Percentiles rank a stretch among this genome's conserved stretches.
These are phyloP conservation scores for Teratosphaeria destructans DNA, from an alignment of 2,329 filamentous ascomycete genomes.

Conservation along the genomic window DNA sequence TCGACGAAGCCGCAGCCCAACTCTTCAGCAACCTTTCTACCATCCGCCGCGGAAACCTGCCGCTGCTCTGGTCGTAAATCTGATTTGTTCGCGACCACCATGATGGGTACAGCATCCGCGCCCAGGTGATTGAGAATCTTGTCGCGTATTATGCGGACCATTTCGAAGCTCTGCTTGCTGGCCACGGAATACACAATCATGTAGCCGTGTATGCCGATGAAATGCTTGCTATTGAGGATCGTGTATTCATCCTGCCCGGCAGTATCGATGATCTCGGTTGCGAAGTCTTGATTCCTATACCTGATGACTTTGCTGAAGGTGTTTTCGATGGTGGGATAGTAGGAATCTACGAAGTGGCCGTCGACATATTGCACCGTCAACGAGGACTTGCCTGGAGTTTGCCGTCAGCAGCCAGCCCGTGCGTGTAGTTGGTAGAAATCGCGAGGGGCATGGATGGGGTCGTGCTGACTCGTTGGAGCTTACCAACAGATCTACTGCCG, in stretches of 20 bases:
- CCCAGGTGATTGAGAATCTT: conserved; percentile 96
- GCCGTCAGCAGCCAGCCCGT: conserved; percentile 2
- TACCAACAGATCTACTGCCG: conserved; percentile 84
- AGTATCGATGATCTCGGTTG: conserved; percentile 96
- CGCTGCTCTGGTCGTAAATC: conserved; percentile 88
- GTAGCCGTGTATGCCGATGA: conserved; percentile 97
- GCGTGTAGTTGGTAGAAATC: not conserved
- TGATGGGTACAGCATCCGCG: conserved; percentile 82
- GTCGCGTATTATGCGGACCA: conserved; percentile 90
- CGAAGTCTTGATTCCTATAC: conserved; percentile 83
- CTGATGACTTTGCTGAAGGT: conserved; percentile 95
- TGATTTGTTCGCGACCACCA: conserved; percentile 94
- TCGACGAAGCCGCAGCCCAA: conserved; percentile 92
- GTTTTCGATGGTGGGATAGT: conserved; percentile 98
- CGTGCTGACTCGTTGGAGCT: conserved; percentile 17
- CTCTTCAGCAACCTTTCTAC: conserved; percentile 72
- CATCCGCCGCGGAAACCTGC: conserved; percentile 78
- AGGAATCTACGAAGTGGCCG: conserved; percentile 95
- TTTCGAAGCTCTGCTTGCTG: conserved; percentile 89
- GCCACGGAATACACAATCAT: conserved; percentile 98
- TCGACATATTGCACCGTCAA: conserved; percentile 96
- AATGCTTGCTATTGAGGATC: conserved; percentile 96
- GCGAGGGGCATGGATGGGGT: not conserved
- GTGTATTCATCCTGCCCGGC: conserved; percentile 97
- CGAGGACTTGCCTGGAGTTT: conserved; percentile 77